A percentile compares a stretch with the other conserved stretches of the same genome.
Evolutionary conservation across 163 green algal genomes (phyloP).

Genomic region (Chlorella variabilis): DNA sequence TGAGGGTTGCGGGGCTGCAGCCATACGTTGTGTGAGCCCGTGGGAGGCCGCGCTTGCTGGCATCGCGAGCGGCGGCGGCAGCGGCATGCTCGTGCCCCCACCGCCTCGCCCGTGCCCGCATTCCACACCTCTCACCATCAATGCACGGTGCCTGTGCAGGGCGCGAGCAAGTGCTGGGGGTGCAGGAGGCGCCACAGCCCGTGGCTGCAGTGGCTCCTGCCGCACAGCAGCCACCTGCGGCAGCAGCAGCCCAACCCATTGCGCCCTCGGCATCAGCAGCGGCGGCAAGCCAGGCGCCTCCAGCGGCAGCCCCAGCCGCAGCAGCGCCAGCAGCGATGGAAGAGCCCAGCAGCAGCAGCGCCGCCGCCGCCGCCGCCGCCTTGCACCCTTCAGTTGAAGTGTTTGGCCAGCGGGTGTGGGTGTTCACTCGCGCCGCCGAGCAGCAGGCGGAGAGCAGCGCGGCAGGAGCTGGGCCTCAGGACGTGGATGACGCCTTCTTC

Average conservation of each 20-base stretch:
- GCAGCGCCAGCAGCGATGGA: neutral
- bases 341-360: neutral
- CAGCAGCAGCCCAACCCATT: neutral
- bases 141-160: too few species aligned
- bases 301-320: neutral
- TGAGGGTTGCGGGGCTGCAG: neutral
- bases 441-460: constrained; percentile 4
- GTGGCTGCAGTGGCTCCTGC: neutral
- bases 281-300: neutral
- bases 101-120: too few species aligned
- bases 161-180: constrained; percentile 20
- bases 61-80: too few species aligned
- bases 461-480: neutral
- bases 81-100: too few species aligned
- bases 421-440: constrained; percentile 33
- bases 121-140: too few species aligned
- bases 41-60: too few species aligned
- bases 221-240: neutral
- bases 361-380: neutral
- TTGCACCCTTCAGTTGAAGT: neutral
- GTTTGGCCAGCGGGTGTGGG: constrained; percentile 30
- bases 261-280: neutral
- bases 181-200: neutral
- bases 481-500: constrained; percentile 43
- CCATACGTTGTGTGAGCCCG: too few species aligned